A percentile compares a stretch with the other conserved stretches of the same genome.
Evolutionary conservation across 2,329 filamentous ascomycete species (phyloP).

Genomic region (Trichocomaceae sp.): DNA sequence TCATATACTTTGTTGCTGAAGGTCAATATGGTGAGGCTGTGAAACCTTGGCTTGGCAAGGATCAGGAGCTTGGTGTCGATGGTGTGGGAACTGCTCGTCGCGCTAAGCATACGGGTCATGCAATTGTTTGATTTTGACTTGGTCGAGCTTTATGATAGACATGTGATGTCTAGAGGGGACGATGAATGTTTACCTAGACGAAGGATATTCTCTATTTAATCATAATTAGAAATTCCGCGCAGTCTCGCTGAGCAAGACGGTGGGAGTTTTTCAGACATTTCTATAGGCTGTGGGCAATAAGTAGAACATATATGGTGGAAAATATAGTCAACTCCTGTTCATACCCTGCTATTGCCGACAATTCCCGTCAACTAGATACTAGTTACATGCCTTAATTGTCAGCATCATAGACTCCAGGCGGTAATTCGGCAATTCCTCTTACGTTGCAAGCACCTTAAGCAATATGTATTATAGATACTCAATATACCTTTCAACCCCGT

Average conservation of each 20-base stretch:
- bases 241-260: conserved; percentile 6
- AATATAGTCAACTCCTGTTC: neutral
- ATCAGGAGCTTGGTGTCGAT: conserved; percentile 73
- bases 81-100: conserved; percentile 46
- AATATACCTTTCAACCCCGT: neutral
- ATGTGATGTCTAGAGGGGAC: neutral
- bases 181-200: neutral
- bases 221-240: neutral
- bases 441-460: neutral
- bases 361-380: neutral
- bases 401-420: neutral
- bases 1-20: conserved; percentile 81
- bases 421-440: neutral
- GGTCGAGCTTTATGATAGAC: neutral
- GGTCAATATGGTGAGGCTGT: conserved; percentile 75
- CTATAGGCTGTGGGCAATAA: neutral
- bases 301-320: neutral
- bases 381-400: too few species aligned
- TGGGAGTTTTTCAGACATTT: neutral
- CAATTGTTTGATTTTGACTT: conserved; percentile 6
- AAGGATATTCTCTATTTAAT: conserved; percentile 1
- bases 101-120: conserved; percentile 10
- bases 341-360: too few species aligned
- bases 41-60: conserved; percentile 89
- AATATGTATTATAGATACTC: neutral